Base-by-base conservation (phyloP, 164 flowering plant genomes). In the Euptelea pleiosperma region DNA sequence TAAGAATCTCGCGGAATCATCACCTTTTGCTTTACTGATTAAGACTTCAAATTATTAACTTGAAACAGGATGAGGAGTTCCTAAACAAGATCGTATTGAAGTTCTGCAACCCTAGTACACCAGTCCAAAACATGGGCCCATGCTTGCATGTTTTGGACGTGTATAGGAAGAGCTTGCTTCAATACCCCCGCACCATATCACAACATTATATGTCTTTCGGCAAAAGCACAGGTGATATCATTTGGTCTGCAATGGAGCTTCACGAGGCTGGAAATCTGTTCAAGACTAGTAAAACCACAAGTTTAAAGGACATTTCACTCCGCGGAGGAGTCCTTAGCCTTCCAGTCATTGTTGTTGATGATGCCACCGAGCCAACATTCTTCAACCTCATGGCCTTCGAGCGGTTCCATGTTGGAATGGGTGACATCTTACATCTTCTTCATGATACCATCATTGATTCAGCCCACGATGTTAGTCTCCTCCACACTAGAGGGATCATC, bases 311-410 rank as follows among this genome's bases (percentile, higher is more conserved):
- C n/a, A n/a, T n/a, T n/a, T n/a, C 69, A 12, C 76, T 81, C 73
- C n/a, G 25, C 0, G 35, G 55, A 2, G 79, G 82, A 3, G 68
- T 74, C 18, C 81, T 81, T 1, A 55, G 37, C 15, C 77, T 81
- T 1, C 85, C 82, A 0, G 30, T 12, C 2, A 57, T 76, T 0
- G 14, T 62, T 0, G 74, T 81, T 15, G 85, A 81, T 24, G 85
- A 81, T 33, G 18, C 78, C 8, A 66, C 79, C 0, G 81, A 81
- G 37, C 64, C 79, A 1, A 53, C 57, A 58, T 72, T 73, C 58
- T 59, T 75, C 35, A 81, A 81, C 57, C 75, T 76, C 4, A 74
- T 81, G 9, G 82, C 82, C 2, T 81, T 65, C 29, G 81, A 81
- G 59, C 63, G 75, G 5, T 68, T 65, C 54, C 82, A 78, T 39